Conservation (phyloP, 495 filamentous ascomycete genomes). For the Aspergillus mulundensis region DNA sequence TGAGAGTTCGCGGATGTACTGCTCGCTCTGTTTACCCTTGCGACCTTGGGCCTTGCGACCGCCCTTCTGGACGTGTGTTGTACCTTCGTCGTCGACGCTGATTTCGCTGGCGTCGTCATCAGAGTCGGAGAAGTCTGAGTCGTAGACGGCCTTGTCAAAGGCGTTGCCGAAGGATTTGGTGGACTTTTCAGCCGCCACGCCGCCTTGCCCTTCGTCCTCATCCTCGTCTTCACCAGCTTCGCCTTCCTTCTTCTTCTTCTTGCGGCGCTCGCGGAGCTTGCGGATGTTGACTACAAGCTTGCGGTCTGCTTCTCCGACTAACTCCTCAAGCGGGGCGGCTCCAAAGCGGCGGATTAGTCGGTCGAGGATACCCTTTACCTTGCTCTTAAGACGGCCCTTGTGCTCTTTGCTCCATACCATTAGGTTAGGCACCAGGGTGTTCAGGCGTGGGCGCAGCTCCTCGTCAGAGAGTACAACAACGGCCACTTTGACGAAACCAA, state of each 20-base stretch:
- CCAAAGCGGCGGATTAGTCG: conserved; percentile 89
- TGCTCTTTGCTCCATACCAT: conserved; percentile 98
- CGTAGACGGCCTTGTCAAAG: conserved; percentile 93
- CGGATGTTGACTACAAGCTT: conserved; percentile 91
- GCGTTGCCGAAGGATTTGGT: conserved; percentile 67
- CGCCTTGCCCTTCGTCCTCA: conserved; percentile 33
- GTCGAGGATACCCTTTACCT: conserved; percentile 96
- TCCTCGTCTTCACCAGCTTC: conserved; percentile 48
- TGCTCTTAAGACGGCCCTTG: conserved; percentile 89
- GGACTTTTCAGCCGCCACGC: conserved; percentile 24
- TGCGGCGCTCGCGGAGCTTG: conserved; percentile 82
- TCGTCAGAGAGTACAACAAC: conserved; percentile 77
- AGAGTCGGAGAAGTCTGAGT: conserved; percentile 73
- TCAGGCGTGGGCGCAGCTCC: conserved; percentile 68
- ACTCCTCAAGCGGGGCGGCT: conserved; percentile 65
- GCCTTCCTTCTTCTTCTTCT: conserved; percentile 75
- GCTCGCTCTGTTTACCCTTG: conserved; percentile 50
- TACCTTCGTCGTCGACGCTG: conserved; percentile 45
- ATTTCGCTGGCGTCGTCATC: conserved; percentile 59
- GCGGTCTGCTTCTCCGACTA: conserved; percentile 71
- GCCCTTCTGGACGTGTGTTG: conserved; percentile 29
- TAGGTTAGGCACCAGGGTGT: conserved; percentile 74
- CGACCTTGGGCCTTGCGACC: conserved; percentile 23
- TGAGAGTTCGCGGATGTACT: conserved; percentile 84
- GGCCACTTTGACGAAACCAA: conserved; percentile 95